Evolutionary conservation across 1,139 yeast species (phyloP), one percentile per base, ranked within the genome.

Genomic region (Yamadazyma diddensiae): DNA sequence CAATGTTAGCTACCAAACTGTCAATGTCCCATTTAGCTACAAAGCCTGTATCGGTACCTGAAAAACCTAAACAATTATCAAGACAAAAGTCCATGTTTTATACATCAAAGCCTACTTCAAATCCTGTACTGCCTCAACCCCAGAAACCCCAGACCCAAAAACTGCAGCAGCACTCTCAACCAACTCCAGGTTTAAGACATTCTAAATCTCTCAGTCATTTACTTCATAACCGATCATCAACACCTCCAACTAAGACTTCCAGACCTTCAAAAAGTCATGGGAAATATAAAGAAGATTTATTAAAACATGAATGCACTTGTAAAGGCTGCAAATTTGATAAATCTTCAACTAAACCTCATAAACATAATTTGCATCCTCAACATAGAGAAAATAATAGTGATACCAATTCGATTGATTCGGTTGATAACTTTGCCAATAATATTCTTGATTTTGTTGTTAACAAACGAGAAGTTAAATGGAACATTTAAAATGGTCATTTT

Each of bases 391-490:
- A 24, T 24, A 36, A 24, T 21, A 39, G 42, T 21, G 43, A 38
- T 20, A 15, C 38, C 21, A 42, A 38, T 20, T 44, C 48, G 3
- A 36, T 45, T 21, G 49, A 45, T 34, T 45, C 49, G 10, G 48
- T 45, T 3, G 49, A 45, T 29, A 45, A 38, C 25, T 44, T 44
- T 34, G 49, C 49, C 28, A 44, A 44, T 26, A 45, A 43, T 26
- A 45, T 45, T n/a, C 36, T 45, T 26, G 49, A 45, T 31, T 41
- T 45, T 35, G 48, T 45, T 14, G 38, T 33, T 30, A 45, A 42
- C 20, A 45, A 45, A 26, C 28, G 47, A 24, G 49, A 45, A 34
- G 49, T 45, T 23, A 45, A 45, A 16, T 45, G 49, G 49, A 44
- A 44, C 31, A 44, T 45, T 29, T 44, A 24, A 24, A 21, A 7